Evolutionary conservation across 768 basidiomycete genomes (phyloP).

Genomic region (Lanmaoa rubissima): DNA sequence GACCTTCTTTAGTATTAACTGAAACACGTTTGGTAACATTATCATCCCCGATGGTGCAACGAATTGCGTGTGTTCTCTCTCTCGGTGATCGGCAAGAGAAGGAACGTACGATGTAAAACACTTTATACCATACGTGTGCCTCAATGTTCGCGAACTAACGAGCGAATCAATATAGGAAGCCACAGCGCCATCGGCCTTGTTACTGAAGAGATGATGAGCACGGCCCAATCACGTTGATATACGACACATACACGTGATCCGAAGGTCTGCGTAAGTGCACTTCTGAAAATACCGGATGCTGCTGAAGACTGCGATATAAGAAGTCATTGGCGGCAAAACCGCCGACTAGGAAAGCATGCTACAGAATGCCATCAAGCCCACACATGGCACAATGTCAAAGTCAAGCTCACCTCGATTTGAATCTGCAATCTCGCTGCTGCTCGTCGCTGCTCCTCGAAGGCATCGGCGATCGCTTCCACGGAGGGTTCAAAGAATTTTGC

Average conservation of each 20-base stretch:
- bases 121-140: conserved; percentile 38
- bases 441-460: conserved; percentile 31
- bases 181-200: conserved; percentile 43
- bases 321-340: conserved; percentile 50
- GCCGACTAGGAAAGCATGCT: conserved; percentile 49
- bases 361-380: neutral
- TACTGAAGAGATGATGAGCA: conserved; percentile 22
- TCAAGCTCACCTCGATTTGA: conserved; percentile 20
- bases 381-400: neutral
- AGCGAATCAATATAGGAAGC: conserved; percentile 42
- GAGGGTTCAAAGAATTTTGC: conserved; percentile 44
- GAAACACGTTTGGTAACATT: conserved; percentile 35
- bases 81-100: conserved; percentile 35
- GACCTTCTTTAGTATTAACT: conserved; percentile 36
- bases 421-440: conserved; percentile 23
- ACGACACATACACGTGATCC: conserved; percentile 41
- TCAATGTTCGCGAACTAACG: conserved; percentile 40
- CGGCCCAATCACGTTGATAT: no score
- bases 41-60: conserved; percentile 25
- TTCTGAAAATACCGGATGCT: conserved; percentile 33
- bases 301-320: conserved; percentile 41
- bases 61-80: conserved; percentile 27
- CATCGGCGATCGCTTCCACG: conserved; percentile 33
- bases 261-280: conserved; percentile 47
- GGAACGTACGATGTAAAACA: conserved; percentile 29